A percentile compares a stretch with the other conserved stretches of the same genome.
Conservation (phyloP, 495 filamentous ascomycete genomes). For the Extremus antarcticus region DNA sequence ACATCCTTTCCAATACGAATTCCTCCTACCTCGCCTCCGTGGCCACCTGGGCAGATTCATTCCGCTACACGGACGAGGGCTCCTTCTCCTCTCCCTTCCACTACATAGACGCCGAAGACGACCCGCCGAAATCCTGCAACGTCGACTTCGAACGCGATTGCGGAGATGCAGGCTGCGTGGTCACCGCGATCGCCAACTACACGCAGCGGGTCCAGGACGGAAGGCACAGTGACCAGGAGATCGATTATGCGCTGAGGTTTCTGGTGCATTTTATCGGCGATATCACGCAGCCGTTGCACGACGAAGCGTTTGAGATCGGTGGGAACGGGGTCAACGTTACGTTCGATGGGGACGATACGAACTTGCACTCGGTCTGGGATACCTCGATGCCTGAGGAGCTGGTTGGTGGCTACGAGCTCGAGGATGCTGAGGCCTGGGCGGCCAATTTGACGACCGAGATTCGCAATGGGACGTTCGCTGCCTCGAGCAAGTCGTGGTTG, state of each 20-base stretch:
- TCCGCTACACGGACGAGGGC: conserved; percentile 48
- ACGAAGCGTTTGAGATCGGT: conserved; percentile 46
- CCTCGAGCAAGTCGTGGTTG: conserved; percentile 36
- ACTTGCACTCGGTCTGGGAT: conserved; percentile 50
- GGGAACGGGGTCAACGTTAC: conserved; percentile 50
- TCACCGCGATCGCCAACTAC: conserved; percentile 49
- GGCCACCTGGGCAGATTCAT: conserved; percentile 54
- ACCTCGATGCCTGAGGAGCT: conserved; percentile 46
- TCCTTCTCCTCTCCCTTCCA: conserved; percentile 50
- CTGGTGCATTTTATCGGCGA: conserved; percentile 57
- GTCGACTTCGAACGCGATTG: conserved; percentile 55
- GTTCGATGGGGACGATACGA: conserved; percentile 37
- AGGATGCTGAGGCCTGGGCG: conserved; percentile 42
- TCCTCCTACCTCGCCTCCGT: conserved; percentile 46
- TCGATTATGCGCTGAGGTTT: conserved; percentile 47
- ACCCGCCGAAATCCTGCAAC: conserved; percentile 46
- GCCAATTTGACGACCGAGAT: conserved; percentile 41
- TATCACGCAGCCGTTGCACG: conserved; percentile 56
- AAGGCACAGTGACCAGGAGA: conserved; percentile 29
- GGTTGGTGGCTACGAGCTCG: conserved; percentile 39
- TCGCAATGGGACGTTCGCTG: conserved; percentile 38
- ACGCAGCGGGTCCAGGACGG: conserved; percentile 40
- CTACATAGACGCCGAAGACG: conserved; percentile 62
- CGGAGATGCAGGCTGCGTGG: conserved; percentile 47
- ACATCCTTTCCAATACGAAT: conserved; percentile 26